Conservation (phyloP, 2,329 filamentous ascomycete genomes). For the Endocalyx cinctus region DNA sequence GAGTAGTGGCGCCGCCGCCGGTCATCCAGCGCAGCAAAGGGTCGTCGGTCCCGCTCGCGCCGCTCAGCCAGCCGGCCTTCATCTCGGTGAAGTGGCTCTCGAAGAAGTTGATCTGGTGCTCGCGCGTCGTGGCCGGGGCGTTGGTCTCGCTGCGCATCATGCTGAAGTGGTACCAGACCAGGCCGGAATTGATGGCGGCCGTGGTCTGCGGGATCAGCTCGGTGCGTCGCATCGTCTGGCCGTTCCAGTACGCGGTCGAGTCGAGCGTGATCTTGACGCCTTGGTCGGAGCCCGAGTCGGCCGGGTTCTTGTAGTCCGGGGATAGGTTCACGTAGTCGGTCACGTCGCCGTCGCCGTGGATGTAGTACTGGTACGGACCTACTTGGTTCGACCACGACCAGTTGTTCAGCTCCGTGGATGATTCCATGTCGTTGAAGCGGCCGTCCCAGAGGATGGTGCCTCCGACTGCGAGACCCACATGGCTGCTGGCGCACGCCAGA, state of each 20-base stretch:
- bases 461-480: constrained; percentile 25
- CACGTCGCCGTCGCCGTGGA: constrained; percentile 55
- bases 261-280: constrained; percentile 66
- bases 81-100: constrained; percentile 72
- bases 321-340: constrained; percentile 58
- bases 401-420: constrained; percentile 43
- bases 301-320: constrained; percentile 58
- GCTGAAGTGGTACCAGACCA: constrained; percentile 69
- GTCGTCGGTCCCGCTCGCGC: constrained; percentile 39
- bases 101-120: constrained; percentile 63
- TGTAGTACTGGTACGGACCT: constrained; percentile 69
- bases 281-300: constrained; percentile 55
- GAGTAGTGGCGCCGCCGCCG: constrained; percentile 47
- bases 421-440: constrained; percentile 49
- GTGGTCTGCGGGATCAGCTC: constrained; percentile 70
- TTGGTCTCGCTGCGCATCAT: constrained; percentile 57
- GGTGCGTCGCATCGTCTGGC: constrained; percentile 66
- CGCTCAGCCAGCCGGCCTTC: constrained; percentile 60
- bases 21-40: constrained; percentile 62
- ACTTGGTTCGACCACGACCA: constrained; percentile 60
- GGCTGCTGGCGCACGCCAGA: constrained; percentile 15
- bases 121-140: constrained; percentile 54
- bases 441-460: constrained; percentile 57
- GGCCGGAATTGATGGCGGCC: constrained; percentile 60
- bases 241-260: constrained; percentile 64